Evolutionary conservation across 2,329 filamentous ascomycete species (phyloP), one percentile per base, ranked within the genome.

Genomic region (Talaromyces sp.): DNA sequence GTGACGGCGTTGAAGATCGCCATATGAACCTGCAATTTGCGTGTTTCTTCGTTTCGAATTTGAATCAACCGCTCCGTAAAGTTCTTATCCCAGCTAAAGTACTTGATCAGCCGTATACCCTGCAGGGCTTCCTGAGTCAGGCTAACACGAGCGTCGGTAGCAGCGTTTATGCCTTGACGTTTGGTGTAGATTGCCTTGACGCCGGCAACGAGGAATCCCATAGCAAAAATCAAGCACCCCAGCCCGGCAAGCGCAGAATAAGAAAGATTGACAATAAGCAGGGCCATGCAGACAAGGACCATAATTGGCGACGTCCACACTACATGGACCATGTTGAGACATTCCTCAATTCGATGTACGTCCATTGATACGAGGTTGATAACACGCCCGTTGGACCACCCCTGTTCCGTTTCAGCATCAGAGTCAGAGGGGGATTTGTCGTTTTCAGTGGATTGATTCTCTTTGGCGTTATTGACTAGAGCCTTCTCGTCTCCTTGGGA

Each of bases 361-460:
- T 62, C 59, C n/a, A 36, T 62, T n/a, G 59, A 62, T 13, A 62
- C 34, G 17, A 62, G 47, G 5, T 51, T 62, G 27, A 62, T 62
- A 15, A 62, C 59, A 11, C 59, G 59, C 19, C 59, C 59, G 31
- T 62, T 62, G n/a, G 59, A 62, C 59, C 59, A 62, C n/a, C 59
- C 59, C 13, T 51, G 27, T 29, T 38, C 19, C 19, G 11, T 62
- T 40, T 62, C 31, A 3, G 11, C 36, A 25, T 38, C 47, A 36
- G 58, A 60, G 19, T 1, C 22, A 56, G 15, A 34, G 15, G 31
- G 19, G n/a, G 27, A 34, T 19, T 49, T 25, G 22, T 17, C 22
- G 6, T 49, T 13, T 13, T 27, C 51, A 6, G 51, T 56, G 31
- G 51, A 19, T 1, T 29, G 1, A n/a, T n/a, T 34, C 27, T 34